phyloP scores from a whole-genome alignment of 1,284 basidiomycete genomes.

The Tilletia caries region DNA sequence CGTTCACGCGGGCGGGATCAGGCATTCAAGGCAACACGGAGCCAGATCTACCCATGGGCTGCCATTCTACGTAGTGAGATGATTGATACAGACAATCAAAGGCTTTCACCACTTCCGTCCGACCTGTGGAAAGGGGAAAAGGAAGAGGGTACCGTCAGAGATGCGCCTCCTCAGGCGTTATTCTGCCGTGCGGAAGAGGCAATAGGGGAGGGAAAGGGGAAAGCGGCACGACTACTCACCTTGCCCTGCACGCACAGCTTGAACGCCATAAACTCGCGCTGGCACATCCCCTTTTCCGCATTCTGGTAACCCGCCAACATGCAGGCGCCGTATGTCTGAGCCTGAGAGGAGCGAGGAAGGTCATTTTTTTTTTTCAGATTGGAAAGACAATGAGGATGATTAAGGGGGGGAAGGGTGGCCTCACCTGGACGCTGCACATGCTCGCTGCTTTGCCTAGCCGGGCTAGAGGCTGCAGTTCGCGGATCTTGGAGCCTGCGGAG shows the following conservation, averaged over 20 bases:
- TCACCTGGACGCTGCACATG: slow-evolving; percentile 5
- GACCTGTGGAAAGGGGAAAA: background rate
- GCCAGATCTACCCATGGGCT: too few species aligned
- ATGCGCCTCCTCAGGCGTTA: too few species aligned
- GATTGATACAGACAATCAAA: too few species aligned
- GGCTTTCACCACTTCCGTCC: slow-evolving; percentile 10
- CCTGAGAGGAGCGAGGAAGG: slow-evolving; percentile 55
- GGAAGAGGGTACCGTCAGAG: too few species aligned
- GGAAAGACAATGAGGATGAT: too few species aligned
- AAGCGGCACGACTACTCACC: too few species aligned
- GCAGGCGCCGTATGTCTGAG: slow-evolving; percentile 73
- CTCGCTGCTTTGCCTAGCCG: slow-evolving; percentile 10
- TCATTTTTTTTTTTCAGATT: background rate
- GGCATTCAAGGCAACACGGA: too few species aligned
- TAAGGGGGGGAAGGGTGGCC: background rate
- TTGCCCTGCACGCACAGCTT: slow-evolving; percentile 68
- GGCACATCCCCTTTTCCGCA: slow-evolving; percentile 71
- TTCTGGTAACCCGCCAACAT: slow-evolving; percentile 72
- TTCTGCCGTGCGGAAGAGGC: too few species aligned
- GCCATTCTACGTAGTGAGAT: too few species aligned
- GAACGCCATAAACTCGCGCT: slow-evolving; percentile 72
- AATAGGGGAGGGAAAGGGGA: too few species aligned
- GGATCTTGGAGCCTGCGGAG: background rate
- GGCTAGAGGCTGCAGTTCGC: slow-evolving; percentile 6
- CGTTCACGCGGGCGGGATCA: too few species aligned